Percentiles rank a stretch among this genome's conserved stretches.
Evolutionary conservation across 2,329 filamentous ascomycete genomes (phyloP).

Genomic region (Fusarium humuli): DNA sequence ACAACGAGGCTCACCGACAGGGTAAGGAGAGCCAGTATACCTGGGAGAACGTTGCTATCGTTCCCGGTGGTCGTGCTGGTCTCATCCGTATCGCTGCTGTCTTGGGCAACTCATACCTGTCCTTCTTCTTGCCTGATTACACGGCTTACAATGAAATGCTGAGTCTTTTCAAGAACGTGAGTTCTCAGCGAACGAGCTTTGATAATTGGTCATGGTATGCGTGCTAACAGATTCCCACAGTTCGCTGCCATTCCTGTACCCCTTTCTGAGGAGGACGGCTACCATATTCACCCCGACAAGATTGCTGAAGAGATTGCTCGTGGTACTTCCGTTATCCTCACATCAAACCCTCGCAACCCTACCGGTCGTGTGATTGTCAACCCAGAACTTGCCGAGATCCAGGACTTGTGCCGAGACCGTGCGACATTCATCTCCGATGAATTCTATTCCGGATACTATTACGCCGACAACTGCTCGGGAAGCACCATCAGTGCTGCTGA

Average conservation of each 20-base stretch:
- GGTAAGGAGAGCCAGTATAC: slow-evolving; percentile 91
- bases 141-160: slow-evolving; percentile 99
- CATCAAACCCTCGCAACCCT: slow-evolving; percentile 94
- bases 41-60: slow-evolving; percentile 97
- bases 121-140: slow-evolving; percentile 95
- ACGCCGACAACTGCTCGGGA: slow-evolving; percentile 91
- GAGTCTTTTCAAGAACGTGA: slow-evolving; percentile 86
- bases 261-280: slow-evolving; percentile 84
- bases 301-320: slow-evolving; percentile 91
- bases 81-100: slow-evolving; percentile 96
- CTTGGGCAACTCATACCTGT: slow-evolving; percentile 89
- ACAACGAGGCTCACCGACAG: slow-evolving; percentile 91
- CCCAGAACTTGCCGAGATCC: slow-evolving; percentile 87
- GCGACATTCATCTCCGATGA: slow-evolving; percentile 96
- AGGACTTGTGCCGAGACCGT: slow-evolving; percentile 90
- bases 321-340: slow-evolving; percentile 88
- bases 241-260: slow-evolving; percentile 90
- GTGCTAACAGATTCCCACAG: slow-evolving; percentile 54
- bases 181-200: background rate
- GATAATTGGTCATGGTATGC: background rate
- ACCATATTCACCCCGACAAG: slow-evolving; percentile 93
- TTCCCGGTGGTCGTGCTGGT: slow-evolving; percentile 91
- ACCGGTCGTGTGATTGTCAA: slow-evolving; percentile 89
- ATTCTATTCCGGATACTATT: slow-evolving; percentile 97
- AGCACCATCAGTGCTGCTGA: slow-evolving; percentile 74